Evolutionary conservation across 2,329 filamentous ascomycete species (phyloP), one percentile per base, ranked within the genome.

Genomic region (Cordyceps javanica): DNA sequence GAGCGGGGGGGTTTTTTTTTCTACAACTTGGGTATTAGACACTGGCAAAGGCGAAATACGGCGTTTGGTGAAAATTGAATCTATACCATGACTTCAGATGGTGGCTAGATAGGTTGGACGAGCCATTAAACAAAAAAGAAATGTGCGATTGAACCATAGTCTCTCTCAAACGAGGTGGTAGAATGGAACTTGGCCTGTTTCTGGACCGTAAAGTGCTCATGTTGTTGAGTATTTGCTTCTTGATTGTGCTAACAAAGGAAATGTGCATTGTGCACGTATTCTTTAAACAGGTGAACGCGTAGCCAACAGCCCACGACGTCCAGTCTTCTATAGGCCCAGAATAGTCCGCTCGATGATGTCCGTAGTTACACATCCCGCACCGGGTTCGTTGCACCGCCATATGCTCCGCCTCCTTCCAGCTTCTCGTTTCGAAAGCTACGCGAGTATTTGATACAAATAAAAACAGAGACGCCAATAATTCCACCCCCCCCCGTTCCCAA

Each of bases 301-400:
- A 13, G 42, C 52, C 39, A 21, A 23, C 32, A 21, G 21, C 28
- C 25, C 42, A 39, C 26, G 52, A 21, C 52, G 11, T 32, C 38
- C 10, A 28, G 16, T 34, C 52, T 38, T 55, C 52, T 48, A 46
- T 39, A 55, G n/a, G 11, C 42, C 42, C 52, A 30, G 23, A 38
- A 55, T 55, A 39, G n/a, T 55, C 52, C 42, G 52, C 52, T 46
- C 42, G 26, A 45, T 46, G 52, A 46, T 46, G 46, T 55, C 23
- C 52, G 32, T 55, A 48, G 32, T 55, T 46, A 55, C 52, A 55
- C 42, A 45, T 45, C 25, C 23, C 28, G 26, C 38, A 30, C 49
- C n/a, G 16, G 19, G n/a, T n/a, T n/a, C n/a, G n/a, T n/a, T 34
- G 26, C 19, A 26, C 13, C 39, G 19, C 41, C 39, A 7, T 39